Conservation (phyloP, 352 stramenopile species). For the Phytophthora syringae region DNA sequence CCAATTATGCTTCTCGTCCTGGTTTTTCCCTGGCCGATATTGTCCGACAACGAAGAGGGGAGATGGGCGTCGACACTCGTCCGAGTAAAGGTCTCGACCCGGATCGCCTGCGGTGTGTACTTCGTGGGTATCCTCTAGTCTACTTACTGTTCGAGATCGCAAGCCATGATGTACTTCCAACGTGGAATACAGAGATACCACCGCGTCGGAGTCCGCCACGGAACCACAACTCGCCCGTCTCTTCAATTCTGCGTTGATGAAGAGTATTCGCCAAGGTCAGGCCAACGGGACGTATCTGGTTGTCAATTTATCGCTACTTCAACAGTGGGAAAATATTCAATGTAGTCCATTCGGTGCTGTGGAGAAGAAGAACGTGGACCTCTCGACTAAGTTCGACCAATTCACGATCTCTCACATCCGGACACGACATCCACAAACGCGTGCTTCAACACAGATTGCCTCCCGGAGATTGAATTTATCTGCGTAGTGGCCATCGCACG, state of each 20-base stretch:
- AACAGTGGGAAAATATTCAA: constrained; percentile 5
- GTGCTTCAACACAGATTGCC: neutral
- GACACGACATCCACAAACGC: constrained; percentile 10
- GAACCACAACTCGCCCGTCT: constrained; percentile 11
- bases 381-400: constrained; percentile 7
- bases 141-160: neutral
- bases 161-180: constrained; percentile 2
- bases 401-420: constrained; percentile 22
- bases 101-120: neutral
- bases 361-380: constrained; percentile 16
- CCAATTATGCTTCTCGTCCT: neutral
- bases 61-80: neutral
- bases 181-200: neutral
- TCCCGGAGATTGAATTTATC: constrained; percentile 8
- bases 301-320: constrained; percentile 1
- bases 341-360: constrained; percentile 27
- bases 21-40: neutral
- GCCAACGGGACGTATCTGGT: constrained; percentile 12
- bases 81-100: constrained; percentile 19
- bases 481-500: constrained; percentile 7
- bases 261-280: constrained; percentile 18
- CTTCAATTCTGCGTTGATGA: neutral
- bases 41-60: neutral
- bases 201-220: neutral
- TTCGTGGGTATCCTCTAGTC: constrained; percentile 4